phyloP scores from a whole-genome alignment of 805 yeast genomes.

The Wickerhamomyces xylosicus region DNA sequence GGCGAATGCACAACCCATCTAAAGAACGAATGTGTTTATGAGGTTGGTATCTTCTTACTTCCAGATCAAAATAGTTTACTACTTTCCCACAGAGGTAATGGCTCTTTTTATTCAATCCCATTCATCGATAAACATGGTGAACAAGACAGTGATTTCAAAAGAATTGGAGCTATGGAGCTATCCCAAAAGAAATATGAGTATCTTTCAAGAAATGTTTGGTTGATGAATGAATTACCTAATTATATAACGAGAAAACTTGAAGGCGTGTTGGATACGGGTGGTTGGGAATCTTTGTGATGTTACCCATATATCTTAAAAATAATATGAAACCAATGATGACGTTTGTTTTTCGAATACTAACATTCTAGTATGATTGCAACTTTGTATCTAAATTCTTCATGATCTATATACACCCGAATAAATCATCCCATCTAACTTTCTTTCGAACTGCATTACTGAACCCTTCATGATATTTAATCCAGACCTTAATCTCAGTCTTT shows the following conservation, averaged over 20 bases:
- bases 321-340: no score
- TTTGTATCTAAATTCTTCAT: no score
- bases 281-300: conserved; percentile 79
- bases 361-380: background rate
- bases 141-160: conserved; percentile 59
- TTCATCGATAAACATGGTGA: conserved; percentile 85
- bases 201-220: conserved; percentile 59
- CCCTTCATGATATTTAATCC: conserved; percentile 93
- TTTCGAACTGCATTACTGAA: conserved; percentile 86
- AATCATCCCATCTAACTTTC: conserved; percentile 64
- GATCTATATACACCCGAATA: conserved; percentile 32
- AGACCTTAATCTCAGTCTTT: conserved; percentile 30
- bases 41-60: conserved; percentile 60
- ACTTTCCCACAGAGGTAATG: conserved; percentile 61
- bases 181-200: conserved; percentile 53
- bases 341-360: background rate
- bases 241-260: conserved; percentile 74
- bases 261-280: conserved; percentile 76
- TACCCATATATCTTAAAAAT: no score
- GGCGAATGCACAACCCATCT: conserved; percentile 81
- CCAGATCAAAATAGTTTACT: conserved; percentile 62
- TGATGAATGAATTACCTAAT: conserved; percentile 70
- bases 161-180: conserved; percentile 62
- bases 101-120: conserved; percentile 79
- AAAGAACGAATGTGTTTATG: conserved; percentile 49